Base-by-base conservation (phyloP, 768 basidiomycete species). In the Jaapia argillacea region DNA sequence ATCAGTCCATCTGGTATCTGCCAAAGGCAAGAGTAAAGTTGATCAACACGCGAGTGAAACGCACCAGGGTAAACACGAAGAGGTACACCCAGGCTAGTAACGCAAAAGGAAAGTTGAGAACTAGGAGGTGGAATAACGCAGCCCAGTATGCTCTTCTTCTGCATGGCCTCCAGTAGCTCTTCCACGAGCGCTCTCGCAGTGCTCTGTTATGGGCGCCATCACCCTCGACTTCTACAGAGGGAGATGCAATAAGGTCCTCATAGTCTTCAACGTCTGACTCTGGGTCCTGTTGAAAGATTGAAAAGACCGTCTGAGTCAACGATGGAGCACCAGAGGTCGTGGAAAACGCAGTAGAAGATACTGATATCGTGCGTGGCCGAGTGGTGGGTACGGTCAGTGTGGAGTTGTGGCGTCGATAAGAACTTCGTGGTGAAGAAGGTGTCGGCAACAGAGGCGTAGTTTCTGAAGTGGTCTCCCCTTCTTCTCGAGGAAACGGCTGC, bases 21-120 rank as follows among this genome's bases (percentile, higher is more conserved):
- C n/a, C n/a, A n/a, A n/a, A n/a, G n/a, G n/a, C n/a, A n/a, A n/a
- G n/a, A n/a, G n/a, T n/a, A n/a, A n/a, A n/a, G n/a, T n/a, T n/a
- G n/a, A n/a, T n/a, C n/a, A n/a, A n/a, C n/a, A n/a, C n/a, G n/a
- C n/a, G n/a, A n/a, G n/a, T n/a, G n/a, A n/a, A n/a, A 68, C 80
- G 51, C 52, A 87, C 86, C 60, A 90, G 62, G 0, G 86, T 89
- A 53, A 88, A 83, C 7, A 85, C 77, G 51, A 89, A 86, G 13
- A 85, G 65, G 55, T 77, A 88, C 6, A 86, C 55, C 79, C 81
- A 88, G n/a, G 83, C 81, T n/a, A 66, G 55, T 46, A 89, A 60
- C 13, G 83, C 83, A 52, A 74, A 88, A 0, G 85, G 85, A 53
- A 90, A 85, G 60, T 90, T 89, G 52, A 89, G 38, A 21, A 83